These are phyloP conservation scores for Castanospermum australe DNA, from an alignment of 306 rosid genomes.

Conservation along the genomic window DNA sequence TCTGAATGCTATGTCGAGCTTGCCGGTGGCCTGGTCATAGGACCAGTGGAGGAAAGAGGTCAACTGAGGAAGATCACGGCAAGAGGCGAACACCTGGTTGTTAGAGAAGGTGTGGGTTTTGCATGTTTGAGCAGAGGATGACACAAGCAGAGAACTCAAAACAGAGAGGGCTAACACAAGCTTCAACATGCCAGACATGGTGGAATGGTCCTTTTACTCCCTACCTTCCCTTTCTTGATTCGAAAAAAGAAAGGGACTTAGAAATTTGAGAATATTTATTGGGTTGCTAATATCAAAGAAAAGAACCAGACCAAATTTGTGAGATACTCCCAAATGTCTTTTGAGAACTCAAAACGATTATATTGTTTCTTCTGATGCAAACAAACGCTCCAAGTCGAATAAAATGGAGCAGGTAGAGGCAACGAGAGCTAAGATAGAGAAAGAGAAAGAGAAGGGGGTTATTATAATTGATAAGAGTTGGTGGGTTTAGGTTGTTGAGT, in stretches of 20 bases:
- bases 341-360: neutral
- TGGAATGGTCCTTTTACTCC: neutral
- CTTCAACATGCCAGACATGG: slow-evolving; percentile 32
- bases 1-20: slow-evolving; percentile 55
- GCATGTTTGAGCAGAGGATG: slow-evolving; percentile 64
- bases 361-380: slow-evolving; percentile 25
- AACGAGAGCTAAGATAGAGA: too few relatives aligned
- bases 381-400: neutral
- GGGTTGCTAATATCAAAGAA: neutral
- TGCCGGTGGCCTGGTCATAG: slow-evolving; percentile 34
- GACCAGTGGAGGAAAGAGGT: slow-evolving; percentile 71
- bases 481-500: slow-evolving; percentile 25
- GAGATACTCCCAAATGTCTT: slow-evolving; percentile 1
- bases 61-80: slow-evolving; percentile 54
- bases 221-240: neutral
- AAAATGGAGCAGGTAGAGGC: slow-evolving; percentile 17
- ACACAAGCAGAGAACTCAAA: slow-evolving; percentile 22
- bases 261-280: neutral
- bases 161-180: slow-evolving; percentile 28
- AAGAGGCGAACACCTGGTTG: slow-evolving; percentile 35
- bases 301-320: neutral
- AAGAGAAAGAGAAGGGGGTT: neutral
- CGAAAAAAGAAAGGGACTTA: neutral
- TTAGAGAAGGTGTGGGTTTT: slow-evolving; percentile 33
- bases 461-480: slow-evolving; percentile 35